Base-by-base conservation (phyloP, 2,329 filamentous ascomycete species). In the Paracoccidioides brasiliensis region DNA sequence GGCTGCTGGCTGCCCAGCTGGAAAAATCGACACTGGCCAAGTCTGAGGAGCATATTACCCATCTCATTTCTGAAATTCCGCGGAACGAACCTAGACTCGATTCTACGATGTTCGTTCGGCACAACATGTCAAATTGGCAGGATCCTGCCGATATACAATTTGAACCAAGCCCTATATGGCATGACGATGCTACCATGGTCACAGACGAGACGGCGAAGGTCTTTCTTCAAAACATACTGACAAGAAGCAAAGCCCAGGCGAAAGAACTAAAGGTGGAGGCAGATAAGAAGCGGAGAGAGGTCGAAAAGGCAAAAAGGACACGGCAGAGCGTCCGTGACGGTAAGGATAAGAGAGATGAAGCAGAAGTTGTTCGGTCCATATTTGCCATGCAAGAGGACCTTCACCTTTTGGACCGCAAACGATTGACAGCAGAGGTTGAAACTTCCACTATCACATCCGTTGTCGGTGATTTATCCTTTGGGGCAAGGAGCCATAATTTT, bases 31-130 rank as follows among this genome's bases (percentile, higher is more conserved):
- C 89, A 67, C 75, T 96, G 50, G 79, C 83, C 58, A 82, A 85
- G 61, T 90, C 88, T 66, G 81, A 80, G 3, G 80, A 82, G 42
- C 80, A 88, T 58, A 76, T 95, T 62, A 78, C 85, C 35, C 83
- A 86, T 61, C 79, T 96, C 9, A 76, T 83, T 4, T 78, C 81
- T 56, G 91, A 97, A 67, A 93, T 98, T 52, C 81, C 85, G 10
- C 82, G 91, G 56, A 98, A 98, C 67, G 80, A 86, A 59, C 93
- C 93, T 8, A 80, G 86, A 48, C 79, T 98, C 43, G 94, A 98
- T 71, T 95, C 90, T 22, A 88, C 95, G 79, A 98, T 98, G 93
- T 98, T 96, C 70, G 84, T 95, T 56, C 84, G 86, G 59, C 93
- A 98, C 74, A 98, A 98, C 66, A 83, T 87, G 63, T 80, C 81